Base-by-base conservation (phyloP, 768 basidiomycete genomes). In the Trametes meyenii region DNA sequence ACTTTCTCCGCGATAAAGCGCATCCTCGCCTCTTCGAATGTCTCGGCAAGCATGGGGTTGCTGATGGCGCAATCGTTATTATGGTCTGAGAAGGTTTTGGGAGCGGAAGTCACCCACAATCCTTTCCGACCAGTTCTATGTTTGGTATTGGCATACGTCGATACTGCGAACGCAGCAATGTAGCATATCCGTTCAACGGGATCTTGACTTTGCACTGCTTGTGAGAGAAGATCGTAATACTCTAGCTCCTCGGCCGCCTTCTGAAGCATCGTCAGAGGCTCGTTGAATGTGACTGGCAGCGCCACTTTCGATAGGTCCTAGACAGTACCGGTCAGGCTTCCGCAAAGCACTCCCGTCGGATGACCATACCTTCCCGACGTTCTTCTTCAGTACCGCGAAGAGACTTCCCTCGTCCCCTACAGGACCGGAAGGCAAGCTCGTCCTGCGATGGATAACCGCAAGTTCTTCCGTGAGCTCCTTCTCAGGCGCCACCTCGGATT, bases 251-350 rank as follows among this genome's bases (percentile, higher is more conserved):
- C 93, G 0, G 92, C 92, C 35, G 83, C 79, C 63, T 90, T 80
- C 72, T 96, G 94, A 11, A 94, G 79, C 43, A 96, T 78, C 0
- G 89, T 90, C 38, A 96, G 73, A 33, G 93, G 93, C 67, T 96
- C 93, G 66, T 96, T 96, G 76, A 95, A 96, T 2, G 88, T 84
- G 2, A 95, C 90, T n/a, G 93, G 93, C 61, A 95, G 85, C 1
- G 89, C 80, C 29, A 94, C 88, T 36, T 88, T 87, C 14, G 91
- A 88, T 10, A 94, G 77, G 72, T 94, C 92, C 92, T 94, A 58
- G 10, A 50, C 45, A 35, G 13, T 51, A 5, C 12, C 63, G 49
- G 48, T 43, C 46, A 23, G 56, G 53, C 33, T 38, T 62, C 19
- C 54, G 24, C 21, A 55, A 58, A 17, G 26, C 43, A 65, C 36